A percentile compares a stretch with the other conserved stretches of the same genome.
Conservation (phyloP, 75 land plant genomes). For the Selaginella moellendorffii region DNA sequence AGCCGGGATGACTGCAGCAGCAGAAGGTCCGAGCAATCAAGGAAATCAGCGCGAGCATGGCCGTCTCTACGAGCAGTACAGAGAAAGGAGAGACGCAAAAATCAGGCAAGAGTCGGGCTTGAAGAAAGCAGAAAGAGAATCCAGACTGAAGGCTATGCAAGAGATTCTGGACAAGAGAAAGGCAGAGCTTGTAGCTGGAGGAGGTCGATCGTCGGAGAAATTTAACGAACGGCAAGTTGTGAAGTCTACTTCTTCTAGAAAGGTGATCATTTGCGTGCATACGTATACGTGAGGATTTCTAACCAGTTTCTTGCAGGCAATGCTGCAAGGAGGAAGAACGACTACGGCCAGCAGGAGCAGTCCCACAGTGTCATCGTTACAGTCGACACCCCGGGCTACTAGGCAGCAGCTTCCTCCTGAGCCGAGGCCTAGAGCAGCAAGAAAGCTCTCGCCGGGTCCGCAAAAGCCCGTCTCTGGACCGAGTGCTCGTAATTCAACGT, state of each 20-base stretch:
- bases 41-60: not conserved
- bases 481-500: not conserved
- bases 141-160: not conserved
- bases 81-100: not conserved
- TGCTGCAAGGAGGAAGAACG: not conserved
- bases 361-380: not conserved
- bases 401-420: constrained; percentile 5
- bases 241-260: not conserved
- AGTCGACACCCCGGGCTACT: not conserved
- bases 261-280: not conserved
- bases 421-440: constrained; percentile 1
- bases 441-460: not conserved
- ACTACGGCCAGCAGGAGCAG: not conserved
- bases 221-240: not conserved
- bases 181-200: not conserved
- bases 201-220: not conserved
- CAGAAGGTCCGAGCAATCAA: not conserved
- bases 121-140: not conserved
- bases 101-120: not conserved
- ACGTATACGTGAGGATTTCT: not conserved
- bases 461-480: constrained; percentile 8
- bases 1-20: too few species aligned
- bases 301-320: not conserved
- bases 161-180: not conserved
- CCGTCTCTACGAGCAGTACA: not conserved